phyloP scores from a whole-genome alignment of 176 grass and related monocot species.

The Oryza rufipogon region DNA sequence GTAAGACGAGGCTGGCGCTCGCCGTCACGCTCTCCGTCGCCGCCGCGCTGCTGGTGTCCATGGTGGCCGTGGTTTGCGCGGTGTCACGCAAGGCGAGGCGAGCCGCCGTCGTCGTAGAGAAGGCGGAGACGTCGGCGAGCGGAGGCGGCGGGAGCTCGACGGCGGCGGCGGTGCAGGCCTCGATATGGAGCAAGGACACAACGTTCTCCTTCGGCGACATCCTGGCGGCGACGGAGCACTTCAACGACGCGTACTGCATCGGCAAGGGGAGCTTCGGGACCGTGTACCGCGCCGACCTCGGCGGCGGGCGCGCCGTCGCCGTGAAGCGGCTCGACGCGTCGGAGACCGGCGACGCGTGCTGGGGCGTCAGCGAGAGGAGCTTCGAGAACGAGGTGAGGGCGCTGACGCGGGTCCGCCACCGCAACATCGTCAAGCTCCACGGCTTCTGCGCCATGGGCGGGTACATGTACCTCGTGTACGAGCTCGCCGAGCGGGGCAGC shows the following conservation, averaged over 20 bases:
- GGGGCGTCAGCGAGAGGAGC: constrained; percentile 51
- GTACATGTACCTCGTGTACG: constrained; percentile 73
- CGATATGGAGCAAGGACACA: constrained; percentile 73
- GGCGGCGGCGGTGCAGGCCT: constrained; percentile 2
- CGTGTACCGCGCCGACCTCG: constrained; percentile 70
- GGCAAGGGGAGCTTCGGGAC: constrained; percentile 78
- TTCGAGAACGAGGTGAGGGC: constrained; percentile 76
- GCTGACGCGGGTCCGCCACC: constrained; percentile 65
- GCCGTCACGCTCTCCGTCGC: constrained; percentile 24
- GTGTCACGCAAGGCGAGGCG: constrained; percentile 36
- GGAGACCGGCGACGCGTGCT: constrained; percentile 19
- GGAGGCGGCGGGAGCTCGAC: neutral
- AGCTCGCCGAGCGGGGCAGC: constrained; percentile 66
- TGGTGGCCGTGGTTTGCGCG: neutral
- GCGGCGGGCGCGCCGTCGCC: constrained; percentile 46
- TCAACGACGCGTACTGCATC: constrained; percentile 75
- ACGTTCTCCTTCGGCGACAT: constrained; percentile 76
- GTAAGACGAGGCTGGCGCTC: constrained; percentile 42
- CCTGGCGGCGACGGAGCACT: constrained; percentile 74
- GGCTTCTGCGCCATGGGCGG: constrained; percentile 65
- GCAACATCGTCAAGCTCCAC: constrained; percentile 76
- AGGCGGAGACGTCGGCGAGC: constrained; percentile 10
- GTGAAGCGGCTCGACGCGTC: constrained; percentile 70
- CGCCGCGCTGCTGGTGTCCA: constrained; percentile 26
- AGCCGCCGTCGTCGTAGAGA: neutral